These are phyloP conservation scores for Candida oleophila DNA, from an alignment of 805 yeast genomes.

Conservation along the genomic window DNA sequence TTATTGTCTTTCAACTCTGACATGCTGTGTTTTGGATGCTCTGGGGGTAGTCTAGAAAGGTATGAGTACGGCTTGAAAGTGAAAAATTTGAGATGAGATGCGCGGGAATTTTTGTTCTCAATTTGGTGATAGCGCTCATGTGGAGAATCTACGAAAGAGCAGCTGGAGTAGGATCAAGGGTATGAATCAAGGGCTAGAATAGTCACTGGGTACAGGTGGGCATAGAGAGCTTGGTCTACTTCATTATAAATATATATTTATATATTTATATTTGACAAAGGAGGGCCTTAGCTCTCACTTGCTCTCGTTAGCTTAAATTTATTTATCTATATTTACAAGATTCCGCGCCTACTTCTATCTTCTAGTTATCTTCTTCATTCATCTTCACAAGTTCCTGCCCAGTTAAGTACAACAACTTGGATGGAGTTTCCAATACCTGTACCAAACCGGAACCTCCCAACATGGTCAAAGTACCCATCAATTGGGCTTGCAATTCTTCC, in stretches of 20 bases:
- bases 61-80: too few relatives aligned
- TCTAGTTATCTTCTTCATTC: conserved; percentile 14
- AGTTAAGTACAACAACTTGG: conserved; percentile 69
- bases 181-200: too few relatives aligned
- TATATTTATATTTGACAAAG: too few relatives aligned
- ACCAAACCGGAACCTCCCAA: conserved; percentile 90
- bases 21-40: conserved; percentile 14
- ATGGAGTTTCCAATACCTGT: conserved; percentile 70
- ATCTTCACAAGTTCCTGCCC: conserved; percentile 47
- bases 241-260: too few relatives aligned
- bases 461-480: conserved; percentile 79
- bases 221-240: too few relatives aligned
- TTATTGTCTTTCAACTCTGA: conserved; percentile 25
- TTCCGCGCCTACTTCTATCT: conserved; percentile 14
- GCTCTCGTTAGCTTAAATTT: too few relatives aligned
- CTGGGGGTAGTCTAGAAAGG: conserved; percentile 12
- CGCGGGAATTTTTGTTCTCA: background rate
- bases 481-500: conserved; percentile 72
- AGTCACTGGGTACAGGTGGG: too few relatives aligned
- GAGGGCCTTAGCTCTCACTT: too few relatives aligned
- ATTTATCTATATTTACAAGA: background rate
- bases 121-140: too few relatives aligned
- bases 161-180: too few relatives aligned
- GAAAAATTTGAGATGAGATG: conserved; percentile 4
- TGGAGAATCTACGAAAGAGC: too few relatives aligned